phyloP scores from a whole-genome alignment of 2,329 filamentous ascomycete species.

The Botrytis sinoallii region DNA sequence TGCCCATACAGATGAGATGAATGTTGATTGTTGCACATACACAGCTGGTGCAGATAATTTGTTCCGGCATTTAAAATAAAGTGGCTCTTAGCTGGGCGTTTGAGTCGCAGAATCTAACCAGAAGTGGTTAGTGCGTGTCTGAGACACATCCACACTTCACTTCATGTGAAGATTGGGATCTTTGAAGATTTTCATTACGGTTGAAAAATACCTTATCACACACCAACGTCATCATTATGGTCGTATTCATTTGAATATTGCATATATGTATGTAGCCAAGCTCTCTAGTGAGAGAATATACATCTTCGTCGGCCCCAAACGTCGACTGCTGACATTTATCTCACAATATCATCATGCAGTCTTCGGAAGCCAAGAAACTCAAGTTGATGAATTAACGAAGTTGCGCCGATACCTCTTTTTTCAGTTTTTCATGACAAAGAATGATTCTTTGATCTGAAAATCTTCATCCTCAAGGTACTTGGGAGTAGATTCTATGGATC shows the following conservation, averaged over 20 bases:
- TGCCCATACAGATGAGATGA: not conserved
- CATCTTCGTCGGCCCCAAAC: not conserved
- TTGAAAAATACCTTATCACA: not conserved
- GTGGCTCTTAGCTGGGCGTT: not conserved
- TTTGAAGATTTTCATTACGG: conserved; percentile 10
- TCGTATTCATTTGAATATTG: not conserved
- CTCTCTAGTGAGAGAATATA: conserved; percentile 16
- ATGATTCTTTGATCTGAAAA: not conserved
- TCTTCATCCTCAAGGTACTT: not conserved
- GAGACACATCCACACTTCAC: not conserved
- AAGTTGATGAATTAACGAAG: conserved; percentile 7
- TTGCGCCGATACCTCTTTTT: conserved; percentile 1
- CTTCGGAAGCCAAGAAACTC: conserved; percentile 16
- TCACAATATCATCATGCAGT: conserved; percentile 1
- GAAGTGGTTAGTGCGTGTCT: not conserved
- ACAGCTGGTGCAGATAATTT: not conserved
- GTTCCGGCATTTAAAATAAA: not conserved
- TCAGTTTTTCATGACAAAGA: not conserved
- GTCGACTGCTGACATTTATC: not conserved
- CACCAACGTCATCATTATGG: not conserved
- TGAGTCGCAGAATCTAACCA: not conserved
- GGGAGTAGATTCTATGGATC: not conserved
- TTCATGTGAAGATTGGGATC: conserved; percentile 10
- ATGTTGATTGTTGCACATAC: not conserved
- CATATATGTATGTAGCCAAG: conserved; percentile 12